Base-by-base conservation (phyloP, 495 filamentous ascomycete genomes). In the Penicillium coprophilum region DNA sequence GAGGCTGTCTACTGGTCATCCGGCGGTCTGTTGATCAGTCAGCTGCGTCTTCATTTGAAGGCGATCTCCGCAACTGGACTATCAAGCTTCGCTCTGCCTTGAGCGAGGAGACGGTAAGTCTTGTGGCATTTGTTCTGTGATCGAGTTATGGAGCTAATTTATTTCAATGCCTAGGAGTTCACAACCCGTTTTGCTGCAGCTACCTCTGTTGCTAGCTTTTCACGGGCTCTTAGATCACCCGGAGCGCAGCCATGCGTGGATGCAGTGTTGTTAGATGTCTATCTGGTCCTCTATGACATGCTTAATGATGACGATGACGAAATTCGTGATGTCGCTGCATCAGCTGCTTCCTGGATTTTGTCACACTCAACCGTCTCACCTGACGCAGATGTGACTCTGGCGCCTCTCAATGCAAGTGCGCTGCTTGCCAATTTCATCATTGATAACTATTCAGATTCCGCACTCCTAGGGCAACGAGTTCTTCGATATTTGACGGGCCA, bases 231-330 rank as follows among this genome's bases (percentile, higher is more conserved):
- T 9, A 71, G 74, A 11, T 62, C 69, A 1, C 20, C 50, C 0
- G 57, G 57, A 36, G 40, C 58, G 47, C 40, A 71, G 57, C 64
- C 72, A 23, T 62, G 65, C 19, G 51, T 63, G 2, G 67, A 73
- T 34, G 20, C 48, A 6, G 51, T 65, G 59, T 51, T 80, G 61
- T 40, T 82, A 50, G 71, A 77, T 9, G 53, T 79, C 6, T 83
- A 81, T 41, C 49, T 85, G 23, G 60, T 77, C 7, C 57, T 87
- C 5, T 87, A 86, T 62, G 81, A 88, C 59, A 68, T 79, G 59
- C 76, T 97, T 0, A 87, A 88, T 57, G 94, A 97, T 68, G 94
- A 98, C 61, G 94, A 97, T 61, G 89, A 95, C 43, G 93, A 96
- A 39, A 77, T 96, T 38, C 81, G 93, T 4, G 82, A 86, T 12